phyloP scores from a whole-genome alignment of 495 filamentous ascomycete species.

The Podospora fimiseda region DNA sequence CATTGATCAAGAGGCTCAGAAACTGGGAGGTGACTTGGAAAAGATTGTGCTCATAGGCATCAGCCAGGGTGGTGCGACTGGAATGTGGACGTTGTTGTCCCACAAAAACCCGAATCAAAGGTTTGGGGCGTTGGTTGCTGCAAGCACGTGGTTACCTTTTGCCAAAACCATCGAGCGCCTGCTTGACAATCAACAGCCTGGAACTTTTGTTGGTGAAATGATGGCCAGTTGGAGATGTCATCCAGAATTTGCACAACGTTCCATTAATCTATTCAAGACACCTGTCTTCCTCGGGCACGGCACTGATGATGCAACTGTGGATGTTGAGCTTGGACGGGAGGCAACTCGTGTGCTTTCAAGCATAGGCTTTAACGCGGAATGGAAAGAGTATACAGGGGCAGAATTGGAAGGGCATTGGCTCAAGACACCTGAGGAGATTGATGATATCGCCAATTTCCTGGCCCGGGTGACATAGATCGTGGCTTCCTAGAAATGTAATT shows the following conservation, averaged over 20 bases:
- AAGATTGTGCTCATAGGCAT: slow-evolving; percentile 41
- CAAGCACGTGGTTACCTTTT: slow-evolving; percentile 51
- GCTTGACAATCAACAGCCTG: background rate
- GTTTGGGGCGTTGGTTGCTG: slow-evolving; percentile 38
- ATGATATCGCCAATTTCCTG: slow-evolving; percentile 19
- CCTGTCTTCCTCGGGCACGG: slow-evolving; percentile 15
- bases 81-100: slow-evolving; percentile 33
- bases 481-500: background rate
- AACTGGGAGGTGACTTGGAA: background rate
- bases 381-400: slow-evolving; percentile 16
- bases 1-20: slow-evolving; percentile 1
- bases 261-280: slow-evolving; percentile 1
- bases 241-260: background rate
- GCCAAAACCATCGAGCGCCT: slow-evolving; percentile 7
- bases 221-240: background rate
- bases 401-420: slow-evolving; percentile 22
- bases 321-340: slow-evolving; percentile 13
- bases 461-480: background rate
- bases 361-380: slow-evolving; percentile 12
- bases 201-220: slow-evolving; percentile 8
- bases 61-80: slow-evolving; percentile 49
- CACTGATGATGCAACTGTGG: slow-evolving; percentile 14
- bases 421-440: slow-evolving; percentile 18
- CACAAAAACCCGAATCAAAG: slow-evolving; percentile 3
- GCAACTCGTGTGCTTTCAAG: slow-evolving; percentile 5